Evolutionary conservation across 2,329 filamentous ascomycete species (phyloP), one percentile per base, ranked within the genome.

Genomic region (Botrytis sinoallii): DNA sequence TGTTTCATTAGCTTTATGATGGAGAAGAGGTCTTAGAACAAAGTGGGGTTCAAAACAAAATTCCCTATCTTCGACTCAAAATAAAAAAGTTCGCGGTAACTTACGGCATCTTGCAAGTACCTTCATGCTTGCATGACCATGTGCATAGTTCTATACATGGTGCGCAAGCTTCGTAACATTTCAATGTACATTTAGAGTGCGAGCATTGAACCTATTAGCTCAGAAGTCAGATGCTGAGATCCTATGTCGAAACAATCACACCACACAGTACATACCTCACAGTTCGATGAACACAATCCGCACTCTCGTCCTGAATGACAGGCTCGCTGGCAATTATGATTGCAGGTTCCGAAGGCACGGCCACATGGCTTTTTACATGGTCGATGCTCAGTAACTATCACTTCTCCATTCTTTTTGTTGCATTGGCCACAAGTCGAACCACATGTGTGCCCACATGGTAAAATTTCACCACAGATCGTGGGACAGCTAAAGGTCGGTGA

Each of bases 361-460:
- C 84, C 84, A 78, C 90, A 92, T 1, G 61, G 75, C 63, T 85
- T 83, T 0, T 69, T 75, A 78, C 89, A 91, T 2, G 76, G 65
- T 1, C 82, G 84, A 75, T 92, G 89, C 29, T 84, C 78, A 7
- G 79, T 76, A 1, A 75, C 63, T 0, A 35, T 57, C n/a, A 83
- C 70, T 0, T 80, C 82, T 1, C 79, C 79, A 6, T 81, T 75
- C 32, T 81, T 82, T 2, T 67, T 76, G 57, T 83, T 84, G 79
- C 91, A 93, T 0, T 74, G 71, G 3, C 74, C 80, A 77, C 90
- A 93, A 9, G 55, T 71, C 0, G 81, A 82, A 7, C 77, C 82
- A 79, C 91, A 93, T 0, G 67, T 66, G 78, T 92, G 91, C 0
- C 91, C 89, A 75, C 91, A 93, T 0, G 80, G 42, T 0, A 89